Percentiles rank a stretch among this genome's conserved stretches.
Evolutionary conservation across 192 early-diverging fungal species (phyloP).

Genomic region (Umbelopsis sp.): DNA sequence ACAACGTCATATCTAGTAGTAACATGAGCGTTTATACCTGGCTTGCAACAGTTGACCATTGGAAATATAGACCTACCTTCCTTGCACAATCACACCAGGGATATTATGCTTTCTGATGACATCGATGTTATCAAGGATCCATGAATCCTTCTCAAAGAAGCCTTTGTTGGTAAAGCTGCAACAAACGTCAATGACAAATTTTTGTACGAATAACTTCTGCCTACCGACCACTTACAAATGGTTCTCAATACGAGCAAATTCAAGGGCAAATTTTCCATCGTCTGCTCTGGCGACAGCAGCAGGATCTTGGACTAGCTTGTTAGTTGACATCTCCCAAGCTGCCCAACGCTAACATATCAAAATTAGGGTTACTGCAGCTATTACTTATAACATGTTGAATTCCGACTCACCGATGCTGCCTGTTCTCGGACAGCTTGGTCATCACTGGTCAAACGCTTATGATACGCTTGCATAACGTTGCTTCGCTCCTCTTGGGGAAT

Average conservation of each 20-base stretch:
- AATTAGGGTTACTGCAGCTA: not conserved
- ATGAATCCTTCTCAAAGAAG: slow-evolving; percentile 64
- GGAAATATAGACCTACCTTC: slow-evolving; percentile 61
- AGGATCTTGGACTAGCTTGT: slow-evolving; percentile 54
- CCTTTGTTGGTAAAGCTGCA: slow-evolving; percentile 69
- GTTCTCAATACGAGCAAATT: slow-evolving; percentile 75
- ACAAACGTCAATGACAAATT: slow-evolving; percentile 34
- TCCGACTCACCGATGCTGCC: slow-evolving; percentile 58
- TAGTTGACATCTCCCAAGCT: slow-evolving; percentile 61
- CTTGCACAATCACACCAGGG: slow-evolving; percentile 67
- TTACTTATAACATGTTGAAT: slow-evolving; percentile 17
- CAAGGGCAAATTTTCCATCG: slow-evolving; percentile 60
- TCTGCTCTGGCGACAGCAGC: slow-evolving; percentile 60
- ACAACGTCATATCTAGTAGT: slow-evolving; percentile 33
- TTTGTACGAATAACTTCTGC: not conserved
- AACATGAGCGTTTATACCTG: slow-evolving; percentile 45
- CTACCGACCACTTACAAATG: slow-evolving; percentile 29
- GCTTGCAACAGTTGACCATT: slow-evolving; percentile 47
- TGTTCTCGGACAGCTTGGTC: slow-evolving; percentile 50
- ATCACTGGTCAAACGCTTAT: slow-evolving; percentile 61
- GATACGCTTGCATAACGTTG: slow-evolving; percentile 66
- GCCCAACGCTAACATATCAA: slow-evolving; percentile 27
- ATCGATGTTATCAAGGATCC: slow-evolving; percentile 65
- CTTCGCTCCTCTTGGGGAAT: slow-evolving; percentile 66
- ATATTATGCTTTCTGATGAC: slow-evolving; percentile 61